Evolutionary conservation across 345 rosid genomes (phyloP), one percentile per base, ranked within the genome.

Genomic region (Camelina sativa): DNA sequence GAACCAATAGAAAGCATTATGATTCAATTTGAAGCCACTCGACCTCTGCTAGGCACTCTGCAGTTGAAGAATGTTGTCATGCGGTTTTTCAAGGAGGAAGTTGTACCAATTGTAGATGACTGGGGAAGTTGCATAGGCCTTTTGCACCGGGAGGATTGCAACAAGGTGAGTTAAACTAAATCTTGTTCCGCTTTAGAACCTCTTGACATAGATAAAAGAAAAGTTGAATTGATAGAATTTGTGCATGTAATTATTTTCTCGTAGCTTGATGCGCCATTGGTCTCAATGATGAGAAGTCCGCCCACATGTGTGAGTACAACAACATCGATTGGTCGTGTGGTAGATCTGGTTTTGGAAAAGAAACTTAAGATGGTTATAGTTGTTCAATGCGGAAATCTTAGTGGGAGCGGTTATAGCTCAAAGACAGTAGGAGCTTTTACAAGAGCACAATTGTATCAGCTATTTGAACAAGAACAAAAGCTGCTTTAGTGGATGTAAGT

Each of bases 81-180:
- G 85, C 91, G 87, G 69, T 86, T 91, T 80, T 85, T 79, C 60
- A 83, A 74, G 71, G 89, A 85, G 34, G 69, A 80, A 41, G 87
- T 84, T 69, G 87, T 91, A 63, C 91, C 97, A 50, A 75, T 87
- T 57, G 48, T 89, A 51, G 91, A 91, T 64, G 92, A 88, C 13
- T 60, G 89, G 84, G 92, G 88, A 69, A 78, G 81, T 82, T 91
- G 91, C 67, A 62, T 86, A n/a, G 91, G 97, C 54, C 76, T 89
- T 28, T 77, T 89, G 90, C 89, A 91, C 73, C 85, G 87, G 11
- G 87, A 87, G 73, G 94, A 89, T 71, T 91, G 92, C 83, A 76
- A 8, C 44, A 85, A 87, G 85, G 94, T 89, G 68, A 32, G 73
- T 64, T 55, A 11, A 53, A 30, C 30, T 13, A 63, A 48, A 43